Evolutionary conservation across 768 basidiomycete genomes (phyloP).

Genomic region (Lactarius hatsudake): DNA sequence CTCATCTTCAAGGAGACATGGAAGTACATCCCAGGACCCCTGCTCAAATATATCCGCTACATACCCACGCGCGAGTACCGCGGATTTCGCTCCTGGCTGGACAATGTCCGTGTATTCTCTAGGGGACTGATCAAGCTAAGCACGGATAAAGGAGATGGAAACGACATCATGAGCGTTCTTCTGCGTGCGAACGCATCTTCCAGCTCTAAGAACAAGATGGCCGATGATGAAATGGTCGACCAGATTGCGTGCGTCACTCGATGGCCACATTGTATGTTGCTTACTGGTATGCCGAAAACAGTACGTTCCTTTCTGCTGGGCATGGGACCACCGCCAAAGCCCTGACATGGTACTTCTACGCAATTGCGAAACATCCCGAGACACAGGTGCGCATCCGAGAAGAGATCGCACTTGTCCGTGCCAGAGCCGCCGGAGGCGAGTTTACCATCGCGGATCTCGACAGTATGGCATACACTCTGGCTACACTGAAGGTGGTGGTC

Average conservation of each 20-base stretch:
- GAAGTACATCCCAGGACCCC: neutral
- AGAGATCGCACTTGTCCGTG: slow-evolving; percentile 14
- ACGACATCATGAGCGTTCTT: slow-evolving; percentile 3
- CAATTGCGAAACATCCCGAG: slow-evolving; percentile 4
- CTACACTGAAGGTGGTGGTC: slow-evolving; percentile 8
- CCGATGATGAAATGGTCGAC: neutral
- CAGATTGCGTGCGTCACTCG: neutral
- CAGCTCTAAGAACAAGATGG: neutral
- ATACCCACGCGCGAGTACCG: slow-evolving; percentile 1
- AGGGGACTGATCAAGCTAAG: neutral
- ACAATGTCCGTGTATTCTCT: neutral
- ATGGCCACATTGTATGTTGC: neutral
- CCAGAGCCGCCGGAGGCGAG: neutral
- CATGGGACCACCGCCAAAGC: neutral
- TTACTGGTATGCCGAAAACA: neutral
- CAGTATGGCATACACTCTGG: neutral
- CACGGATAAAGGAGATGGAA: neutral
- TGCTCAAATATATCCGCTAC: neutral
- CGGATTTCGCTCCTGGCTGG: neutral
- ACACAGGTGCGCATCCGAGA: slow-evolving; percentile 15
- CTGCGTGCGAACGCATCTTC: neutral
- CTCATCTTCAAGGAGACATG: slow-evolving; percentile 1
- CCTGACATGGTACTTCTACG: slow-evolving; percentile 3
- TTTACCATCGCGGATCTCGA: neutral
- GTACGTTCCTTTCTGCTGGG: slow-evolving; percentile 1